Percentiles rank a stretch among this genome's conserved stretches.
Evolutionary conservation across 139 green algal genomes (phyloP).

Genomic region (Zygnema circumcarinatum): DNA sequence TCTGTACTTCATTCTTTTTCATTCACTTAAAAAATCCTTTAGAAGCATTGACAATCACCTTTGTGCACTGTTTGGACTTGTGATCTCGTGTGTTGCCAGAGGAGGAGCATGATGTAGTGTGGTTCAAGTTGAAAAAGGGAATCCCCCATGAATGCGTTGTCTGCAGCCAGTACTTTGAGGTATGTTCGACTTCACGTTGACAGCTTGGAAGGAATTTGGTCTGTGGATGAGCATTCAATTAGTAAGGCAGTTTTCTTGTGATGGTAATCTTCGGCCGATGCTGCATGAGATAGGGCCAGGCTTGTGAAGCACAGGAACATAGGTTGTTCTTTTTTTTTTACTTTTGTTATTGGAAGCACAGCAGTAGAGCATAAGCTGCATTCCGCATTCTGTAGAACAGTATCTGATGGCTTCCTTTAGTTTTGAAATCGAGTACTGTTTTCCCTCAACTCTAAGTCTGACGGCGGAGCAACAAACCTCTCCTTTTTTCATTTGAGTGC

Average conservation of each 20-base stretch:
- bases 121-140: slow-evolving; percentile 60
- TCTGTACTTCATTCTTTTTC: too few species aligned
- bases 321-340: too few species aligned
- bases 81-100: too few species aligned
- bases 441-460: neutral
- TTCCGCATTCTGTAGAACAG: too few species aligned
- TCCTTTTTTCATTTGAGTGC: neutral
- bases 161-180: slow-evolving; percentile 52
- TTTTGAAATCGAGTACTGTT: neutral
- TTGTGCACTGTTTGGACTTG: too few species aligned
- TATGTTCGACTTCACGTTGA: too few species aligned
- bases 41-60: too few species aligned
- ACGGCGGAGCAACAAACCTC: neutral
- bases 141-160: slow-evolving; percentile 39
- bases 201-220: neutral
- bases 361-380: neutral
- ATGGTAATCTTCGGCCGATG: neutral
- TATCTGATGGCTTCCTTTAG: neutral
- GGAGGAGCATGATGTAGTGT: slow-evolving; percentile 60
- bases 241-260: neutral
- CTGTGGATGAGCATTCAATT: neutral
- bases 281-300: neutral
- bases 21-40: too few species aligned
- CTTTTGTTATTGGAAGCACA: neutral
- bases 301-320: too few species aligned